A percentile compares a stretch with the other conserved stretches of the same genome.
phyloP scores from a whole-genome alignment of 345 rosid genomes.

The Microcos paniculata region DNA sequence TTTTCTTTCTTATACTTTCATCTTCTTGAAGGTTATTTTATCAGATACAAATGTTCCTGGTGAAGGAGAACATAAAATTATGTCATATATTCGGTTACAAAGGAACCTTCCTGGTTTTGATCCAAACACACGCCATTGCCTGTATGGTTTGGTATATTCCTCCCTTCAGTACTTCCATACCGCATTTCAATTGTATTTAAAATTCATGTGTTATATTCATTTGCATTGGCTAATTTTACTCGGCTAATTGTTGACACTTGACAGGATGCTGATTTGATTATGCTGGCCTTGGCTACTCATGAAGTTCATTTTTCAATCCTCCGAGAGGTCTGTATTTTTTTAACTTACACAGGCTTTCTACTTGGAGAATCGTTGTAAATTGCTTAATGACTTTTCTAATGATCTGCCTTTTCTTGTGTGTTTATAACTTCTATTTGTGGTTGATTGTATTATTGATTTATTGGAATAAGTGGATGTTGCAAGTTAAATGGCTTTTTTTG shows the following conservation, averaged over 20 bases:
- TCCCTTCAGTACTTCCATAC: slow-evolving; percentile 21
- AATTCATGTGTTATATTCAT: background rate
- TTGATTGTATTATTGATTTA: background rate
- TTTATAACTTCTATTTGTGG: background rate
- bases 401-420: background rate
- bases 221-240: slow-evolving; percentile 10
- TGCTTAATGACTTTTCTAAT: background rate
- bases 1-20: slow-evolving; percentile 23
- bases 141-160: slow-evolving; percentile 90
- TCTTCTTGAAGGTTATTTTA: slow-evolving; percentile 75
- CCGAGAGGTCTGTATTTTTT: slow-evolving; percentile 67
- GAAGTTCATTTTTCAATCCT: slow-evolving; percentile 94
- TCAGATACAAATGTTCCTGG: slow-evolving; percentile 99
- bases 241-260: slow-evolving; percentile 22
- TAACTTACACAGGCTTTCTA: background rate
- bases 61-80: slow-evolving; percentile 97
- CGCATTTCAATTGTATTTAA: slow-evolving; percentile 10
- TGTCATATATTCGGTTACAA: slow-evolving; percentile 88
- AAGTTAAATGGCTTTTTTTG: background rate
- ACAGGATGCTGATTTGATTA: slow-evolving; percentile 97
- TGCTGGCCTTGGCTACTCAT: slow-evolving; percentile 96
- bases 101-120: slow-evolving; percentile 85
- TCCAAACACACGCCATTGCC: slow-evolving; percentile 90
- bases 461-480: background rate
- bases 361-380: background rate